Base-by-base conservation (phyloP, 2,329 filamentous ascomycete genomes). In the Fusarium siculi region DNA sequence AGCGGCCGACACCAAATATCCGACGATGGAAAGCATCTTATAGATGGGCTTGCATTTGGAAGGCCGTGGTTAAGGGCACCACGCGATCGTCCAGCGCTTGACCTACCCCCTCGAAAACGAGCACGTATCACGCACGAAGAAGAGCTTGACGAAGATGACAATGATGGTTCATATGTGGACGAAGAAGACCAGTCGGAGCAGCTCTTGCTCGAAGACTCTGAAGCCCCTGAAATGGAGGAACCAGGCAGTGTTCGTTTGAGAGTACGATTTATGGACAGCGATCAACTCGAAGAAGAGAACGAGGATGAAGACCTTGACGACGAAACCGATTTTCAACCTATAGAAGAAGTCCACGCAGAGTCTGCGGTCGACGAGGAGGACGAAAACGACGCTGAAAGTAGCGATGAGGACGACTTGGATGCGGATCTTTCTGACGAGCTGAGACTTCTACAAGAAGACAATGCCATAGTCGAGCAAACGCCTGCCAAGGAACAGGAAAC, bases 21-120 rank as follows among this genome's bases (percentile, higher is more conserved):
- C 1, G 77, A 84, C 4, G 93, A 94, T 80, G 95, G 96, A 8
- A 92, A 87, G 74, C 95, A 95, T 79, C 86, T 98, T 10, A 87
- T 96, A 16, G 96, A 98, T 79, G 95, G 96, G 7, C 86, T 97
- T 25, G 89, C 94, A 1, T 97, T 96, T 80, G 95, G 96, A 6
- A 89, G 92, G 67, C 91, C 92, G 2, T 90, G 90, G 78, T 83
- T 96, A 14, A 89, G 88, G 75, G 78, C 83, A 4, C 85, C 88
- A 1, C 85, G 86, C 12, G 86, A 87, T 64, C 88, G 94, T 52
- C 94, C 94, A 2, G 80, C 87, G 1, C 84, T 97, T 43, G 84
- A 87, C 18, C 93, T 97, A 21, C 93, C 93, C 2, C 91, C 94
- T 2, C 87, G 91, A 70, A 97, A 96, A 80, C 88, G 89, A 75